Evolutionary conservation across 1,284 basidiomycete genomes (phyloP), one percentile per base, ranked within the genome.

Genomic region (Apiotrichum sp.): DNA sequence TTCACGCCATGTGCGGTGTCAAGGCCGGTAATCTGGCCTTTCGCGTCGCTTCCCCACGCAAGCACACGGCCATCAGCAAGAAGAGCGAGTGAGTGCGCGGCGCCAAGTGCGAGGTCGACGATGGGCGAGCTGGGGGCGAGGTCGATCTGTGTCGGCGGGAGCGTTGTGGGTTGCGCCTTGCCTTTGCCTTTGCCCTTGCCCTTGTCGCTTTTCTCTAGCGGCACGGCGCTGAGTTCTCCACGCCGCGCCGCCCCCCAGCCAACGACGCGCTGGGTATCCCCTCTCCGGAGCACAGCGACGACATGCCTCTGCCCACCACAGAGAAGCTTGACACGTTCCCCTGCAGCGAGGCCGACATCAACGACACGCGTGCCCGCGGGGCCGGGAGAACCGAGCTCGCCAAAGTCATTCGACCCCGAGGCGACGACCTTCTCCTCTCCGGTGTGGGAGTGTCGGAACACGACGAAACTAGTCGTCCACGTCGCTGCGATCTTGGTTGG

Each of bases 171-270:
- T 32, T 57, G 54, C 2, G 65, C 50, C 1, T 51, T 33, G 1
- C 62, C 58, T 50, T 67, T 68, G 10, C 62, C 67, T 57, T 68
- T 67, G 10, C 64, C 63, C 61, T 71, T 66, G 6, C 39, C n/a
- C 38, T 16, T 11, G 10, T 29, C 13, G 40, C 29, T 13, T 22
- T 22, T 52, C 4, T 35, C 52, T 2, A 56, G 33, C 7, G 61
- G 62, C 10, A 13, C 8, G 8, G 55, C 38, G 47, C 66, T 65
- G 36, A 73, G 65, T 57, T 76, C 89, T 2, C 89, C 89, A 65
- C 91, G 89, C 42, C 92, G 78, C 31, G 83, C 81, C 3, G 84
- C 80, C 4, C 91, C 92, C 91, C 91, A 95, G 3, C 90, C 91
- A 1, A 85, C 74, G 10, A 88, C 61, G 36, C 80, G 58, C 44